Conservation (phyloP, 805 yeast genomes). For the Scheffersomyces coipomensis region DNA sequence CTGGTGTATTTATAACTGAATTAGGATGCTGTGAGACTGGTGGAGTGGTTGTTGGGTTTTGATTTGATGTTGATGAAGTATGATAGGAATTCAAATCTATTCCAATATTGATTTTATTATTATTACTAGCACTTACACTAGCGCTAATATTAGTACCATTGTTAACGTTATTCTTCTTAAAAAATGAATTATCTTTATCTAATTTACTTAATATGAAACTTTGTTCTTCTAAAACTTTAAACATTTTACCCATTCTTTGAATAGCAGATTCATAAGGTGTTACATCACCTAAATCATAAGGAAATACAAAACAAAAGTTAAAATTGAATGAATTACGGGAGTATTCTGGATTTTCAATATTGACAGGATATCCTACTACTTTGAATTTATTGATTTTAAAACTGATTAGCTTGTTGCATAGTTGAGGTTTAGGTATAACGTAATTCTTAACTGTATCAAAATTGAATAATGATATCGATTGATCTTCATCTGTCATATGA, state of each 20-base stretch:
- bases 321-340: conserved; percentile 91
- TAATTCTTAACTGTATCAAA: conserved; percentile 88
- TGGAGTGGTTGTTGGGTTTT: not conserved
- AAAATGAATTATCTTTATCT: conserved; percentile 40
- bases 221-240: conserved; percentile 88
- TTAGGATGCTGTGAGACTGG: conserved; percentile 5
- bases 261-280: conserved; percentile 86
- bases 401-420: conserved; percentile 80
- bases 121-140: not conserved
- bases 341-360: conserved; percentile 69
- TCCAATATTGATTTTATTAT: conserved; percentile 2
- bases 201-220: conserved; percentile 64
- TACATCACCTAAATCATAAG: conserved; percentile 67
- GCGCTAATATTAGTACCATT: not conserved
- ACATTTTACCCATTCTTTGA: conserved; percentile 81
- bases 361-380: conserved; percentile 87
- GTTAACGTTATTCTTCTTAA: conserved; percentile 18
- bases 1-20: conserved; percentile 8
- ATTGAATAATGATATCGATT: conserved; percentile 44
- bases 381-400: conserved; percentile 68
- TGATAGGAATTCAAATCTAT: conserved; percentile 4
- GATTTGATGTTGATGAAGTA: not conserved
- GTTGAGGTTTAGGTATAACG: conserved; percentile 88
- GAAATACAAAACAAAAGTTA: conserved; percentile 90
- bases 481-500: conserved; percentile 4